Evolutionary conservation across 495 filamentous ascomycete genomes (phyloP).

Genomic region (Bacidia rubella): DNA sequence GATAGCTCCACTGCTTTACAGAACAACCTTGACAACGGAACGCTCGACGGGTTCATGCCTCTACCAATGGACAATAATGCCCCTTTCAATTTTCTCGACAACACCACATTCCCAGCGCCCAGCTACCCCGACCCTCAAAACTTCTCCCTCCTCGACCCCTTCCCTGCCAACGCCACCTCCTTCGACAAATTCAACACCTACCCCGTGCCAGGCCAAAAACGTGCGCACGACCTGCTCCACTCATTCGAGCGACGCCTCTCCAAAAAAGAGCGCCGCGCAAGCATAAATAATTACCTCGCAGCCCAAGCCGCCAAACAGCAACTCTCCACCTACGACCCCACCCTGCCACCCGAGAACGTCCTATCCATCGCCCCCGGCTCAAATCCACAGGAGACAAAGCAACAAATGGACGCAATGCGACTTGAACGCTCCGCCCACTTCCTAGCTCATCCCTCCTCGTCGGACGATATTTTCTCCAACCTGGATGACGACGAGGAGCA

Average conservation of each 20-base stretch:
- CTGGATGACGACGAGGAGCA: too few species aligned
- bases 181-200: too few species aligned
- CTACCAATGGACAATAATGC: neutral
- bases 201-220: neutral
- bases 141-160: neutral
- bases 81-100: neutral
- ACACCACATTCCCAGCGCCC: neutral
- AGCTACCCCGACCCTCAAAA: neutral
- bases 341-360: neutral
- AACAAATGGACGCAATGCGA: too few species aligned
- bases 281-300: neutral
- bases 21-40: neutral
- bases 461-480: too few species aligned
- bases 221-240: neutral
- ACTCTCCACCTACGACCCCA: neutral
- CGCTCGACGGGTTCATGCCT: neutral
- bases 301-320: neutral
- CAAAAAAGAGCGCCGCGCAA: neutral
- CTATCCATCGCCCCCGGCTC: neutral
- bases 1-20: too few species aligned
- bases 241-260: neutral
- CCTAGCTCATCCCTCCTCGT: too few species aligned
- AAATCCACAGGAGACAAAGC: too few species aligned
- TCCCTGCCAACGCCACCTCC: too few species aligned
- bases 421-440: too few species aligned